Evolutionary conservation across 352 stramenopile genomes (phyloP).

Genomic region (Phytophthora syringae): DNA sequence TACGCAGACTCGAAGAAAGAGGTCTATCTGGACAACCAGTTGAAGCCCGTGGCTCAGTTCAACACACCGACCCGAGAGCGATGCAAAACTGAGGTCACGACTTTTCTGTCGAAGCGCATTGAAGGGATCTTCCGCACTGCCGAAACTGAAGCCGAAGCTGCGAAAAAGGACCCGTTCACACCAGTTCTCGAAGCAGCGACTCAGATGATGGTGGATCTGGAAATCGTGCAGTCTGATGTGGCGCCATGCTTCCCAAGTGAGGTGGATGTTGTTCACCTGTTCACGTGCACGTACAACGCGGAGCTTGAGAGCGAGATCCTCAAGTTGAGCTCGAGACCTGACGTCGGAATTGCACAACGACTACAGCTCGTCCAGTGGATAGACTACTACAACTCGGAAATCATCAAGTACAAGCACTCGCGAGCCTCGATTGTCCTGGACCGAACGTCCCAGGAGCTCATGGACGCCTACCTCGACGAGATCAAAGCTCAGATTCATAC

Average conservation of each 20-base stretch:
- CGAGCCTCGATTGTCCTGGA: conserved; percentile 72
- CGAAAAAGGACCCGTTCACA: conserved; percentile 68
- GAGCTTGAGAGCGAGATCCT: conserved; percentile 75
- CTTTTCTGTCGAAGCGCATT: conserved; percentile 55
- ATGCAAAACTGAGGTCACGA: conserved; percentile 71
- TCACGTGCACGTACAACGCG: conserved; percentile 79
- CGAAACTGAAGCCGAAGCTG: conserved; percentile 53
- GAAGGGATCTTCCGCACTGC: conserved; percentile 72
- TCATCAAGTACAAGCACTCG: conserved; percentile 85
- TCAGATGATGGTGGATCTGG: conserved; percentile 79
- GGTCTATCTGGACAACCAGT: conserved; percentile 67
- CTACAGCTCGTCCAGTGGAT: conserved; percentile 90
- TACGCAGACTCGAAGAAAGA: conserved; percentile 63
- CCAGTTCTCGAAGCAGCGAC: conserved; percentile 69
- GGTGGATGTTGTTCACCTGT: conserved; percentile 84
- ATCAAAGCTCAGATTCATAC: conserved; percentile 82
- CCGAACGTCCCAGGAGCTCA: conserved; percentile 72
- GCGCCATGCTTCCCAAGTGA: conserved; percentile 71
- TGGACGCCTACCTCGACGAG: conserved; percentile 76
- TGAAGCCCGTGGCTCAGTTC: conserved; percentile 55
- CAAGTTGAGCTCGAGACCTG: conserved; percentile 57
- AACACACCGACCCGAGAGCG: conserved; percentile 51
- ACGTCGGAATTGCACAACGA: conserved; percentile 75
- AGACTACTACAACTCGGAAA: conserved; percentile 89
- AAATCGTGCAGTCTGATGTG: conserved; percentile 81